Evolutionary conservation across 805 yeast genomes (phyloP), one percentile per base, ranked within the genome.

Genomic region (Cyberlindnera xylosilytica): DNA sequence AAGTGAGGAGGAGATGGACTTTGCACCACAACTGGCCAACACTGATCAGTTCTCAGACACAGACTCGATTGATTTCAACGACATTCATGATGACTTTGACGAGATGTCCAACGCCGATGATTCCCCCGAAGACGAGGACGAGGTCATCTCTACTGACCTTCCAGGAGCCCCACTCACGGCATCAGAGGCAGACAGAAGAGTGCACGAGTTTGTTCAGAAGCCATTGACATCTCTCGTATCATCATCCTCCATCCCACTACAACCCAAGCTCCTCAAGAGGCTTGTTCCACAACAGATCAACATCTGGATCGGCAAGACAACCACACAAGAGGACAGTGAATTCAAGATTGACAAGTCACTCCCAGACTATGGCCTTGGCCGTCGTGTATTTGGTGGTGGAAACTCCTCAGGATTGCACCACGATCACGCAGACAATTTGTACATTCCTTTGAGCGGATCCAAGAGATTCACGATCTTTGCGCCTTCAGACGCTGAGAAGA

Each of bases 361-460:
- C 13, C 42, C 49, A 3, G 60, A 62, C 35, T 56, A 63, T 15
- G 74, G 76, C 1, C 57, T 79, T 4, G 87, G 87, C 1, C 74
- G 77, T 53, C 63, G 63, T 18, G 61, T 82, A 1, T 83, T 87
- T 1, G 74, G 76, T 1, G 66, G 69, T 1, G 83, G 83, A 2
- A 68, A 80, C 1, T 81, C 88, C 0, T 81, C 89, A 1, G 91
- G 91, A 0, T 62, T 84, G 11, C 91, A 84, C 52, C 91, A 84
- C 57, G 91, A 84, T 57, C 90, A 83, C 61, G 87, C 90, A 2
- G 90, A 83, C 56, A 84, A 84, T 53, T 63, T 84, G 27, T 84
- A 84, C 56, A 67, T 83, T 4, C 75, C 84, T 2, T 56, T 78
- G 1, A 62, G 70, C 20, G 93, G 91, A 0, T 56, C 52, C 7